These are phyloP conservation scores for Cutaneotrichosporon sp. DNA, from an alignment of 1,284 basidiomycete genomes.

Conservation along the genomic window DNA sequence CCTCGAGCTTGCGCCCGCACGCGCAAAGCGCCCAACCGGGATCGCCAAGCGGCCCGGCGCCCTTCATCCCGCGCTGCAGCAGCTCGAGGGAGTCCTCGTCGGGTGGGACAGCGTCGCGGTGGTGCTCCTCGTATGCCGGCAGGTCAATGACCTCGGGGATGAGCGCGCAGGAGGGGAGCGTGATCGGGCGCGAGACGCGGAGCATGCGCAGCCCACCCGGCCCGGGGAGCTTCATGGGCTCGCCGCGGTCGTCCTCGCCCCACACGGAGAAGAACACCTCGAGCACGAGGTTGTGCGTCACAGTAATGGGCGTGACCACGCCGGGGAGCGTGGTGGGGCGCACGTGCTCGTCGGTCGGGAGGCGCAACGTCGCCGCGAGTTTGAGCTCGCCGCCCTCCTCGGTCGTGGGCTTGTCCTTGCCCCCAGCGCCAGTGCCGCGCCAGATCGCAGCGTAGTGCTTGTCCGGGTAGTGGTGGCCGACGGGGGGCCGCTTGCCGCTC, in stretches of 20 bases:
- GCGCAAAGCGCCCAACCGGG: conserved; percentile 32
- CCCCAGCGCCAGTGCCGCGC: conserved; percentile 25
- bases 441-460: conserved; percentile 29
- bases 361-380: conserved; percentile 28
- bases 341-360: conserved; percentile 41
- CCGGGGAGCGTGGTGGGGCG: conserved; percentile 39
- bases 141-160: conserved; percentile 23
- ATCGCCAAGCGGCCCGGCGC: conserved; percentile 3
- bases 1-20: conserved; percentile 36
- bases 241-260: conserved; percentile 35
- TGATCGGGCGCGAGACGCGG: conserved; percentile 38
- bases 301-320: conserved; percentile 48
- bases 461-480: conserved; percentile 22
- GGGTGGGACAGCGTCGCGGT: conserved; percentile 1
- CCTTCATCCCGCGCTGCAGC: not conserved
- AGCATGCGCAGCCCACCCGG: conserved; percentile 47
- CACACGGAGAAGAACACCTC: conserved; percentile 52
- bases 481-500: conserved; percentile 23
- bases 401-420: conserved; percentile 21
- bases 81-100: conserved; percentile 8
- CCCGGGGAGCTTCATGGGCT: conserved; percentile 29
- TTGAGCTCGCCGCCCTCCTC: conserved; percentile 20
- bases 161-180: conserved; percentile 37
- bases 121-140: conserved; percentile 19
- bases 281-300: conserved; percentile 42